Evolutionary conservation across 139 green algal genomes (phyloP), one percentile per base, ranked within the genome.

Genomic region (Chlamydomonas schloesseri): DNA sequence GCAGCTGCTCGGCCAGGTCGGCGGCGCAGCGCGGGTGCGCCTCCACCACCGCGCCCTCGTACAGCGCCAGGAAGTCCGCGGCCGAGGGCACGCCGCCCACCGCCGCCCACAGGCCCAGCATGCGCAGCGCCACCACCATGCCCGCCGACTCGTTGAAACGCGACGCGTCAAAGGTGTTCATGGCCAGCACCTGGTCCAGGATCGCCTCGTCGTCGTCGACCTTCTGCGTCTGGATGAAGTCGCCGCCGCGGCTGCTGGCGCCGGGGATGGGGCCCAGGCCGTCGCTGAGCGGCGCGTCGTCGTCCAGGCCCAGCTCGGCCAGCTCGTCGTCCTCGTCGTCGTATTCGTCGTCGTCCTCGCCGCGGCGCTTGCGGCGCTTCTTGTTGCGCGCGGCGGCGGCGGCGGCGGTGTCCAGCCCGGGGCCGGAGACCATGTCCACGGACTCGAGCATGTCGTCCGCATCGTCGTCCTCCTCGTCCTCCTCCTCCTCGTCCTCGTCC

Each of bases 1-100:
- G 75, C 75, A 82, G 55, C 75, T 58, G 34, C 57, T 71, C 75
- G 57, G 75, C 57, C 75, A 82, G 74, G 33, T 81, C 74, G 33
- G 74, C 46, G 33, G 18, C 23, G 24, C 60, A 23, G 60, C 62
- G 57, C 58, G 34, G 75, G 23, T 36, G 33, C 57, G 60, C 57
- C 75, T 82, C 75, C 34, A 31, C 24, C 13, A 26, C 33, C 26
- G 57, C 57, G 34, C 75, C 75, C 34, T 82, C 75, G 55, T 71
- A 82, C 57, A 82, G 57, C 5, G 75, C 36, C 75, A 71, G 18
- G 31, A 82, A 23, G 57, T 82, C 75, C 4, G 34, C 75, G 55
- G 75, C 31, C 15, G 75, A 60, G 75, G 75, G 57, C 3, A 33
- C 33, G 33, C 75, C 28, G 34, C 75, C 75, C 75, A 71, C 57